Conservation (phyloP, 768 basidiomycete genomes). For the Collybiopsis luxurians region DNA sequence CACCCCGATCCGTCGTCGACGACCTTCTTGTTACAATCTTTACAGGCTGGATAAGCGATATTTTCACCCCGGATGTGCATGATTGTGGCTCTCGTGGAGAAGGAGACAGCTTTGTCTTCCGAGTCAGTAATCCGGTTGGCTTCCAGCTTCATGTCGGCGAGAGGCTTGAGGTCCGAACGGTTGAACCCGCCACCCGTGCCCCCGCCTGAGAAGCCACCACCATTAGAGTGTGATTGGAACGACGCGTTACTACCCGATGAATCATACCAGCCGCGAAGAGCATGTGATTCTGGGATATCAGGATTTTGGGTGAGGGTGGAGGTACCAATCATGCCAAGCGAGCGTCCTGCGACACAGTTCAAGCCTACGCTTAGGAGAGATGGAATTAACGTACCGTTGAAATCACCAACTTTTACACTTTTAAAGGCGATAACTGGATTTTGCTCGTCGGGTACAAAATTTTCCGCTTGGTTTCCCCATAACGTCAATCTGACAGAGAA, state of each 20-base stretch:
- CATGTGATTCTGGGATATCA: conserved; percentile 86
- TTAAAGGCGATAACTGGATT: conserved; percentile 88
- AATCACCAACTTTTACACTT: conserved; percentile 91
- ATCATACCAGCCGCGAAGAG: conserved; percentile 91
- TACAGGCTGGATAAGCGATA: conserved; percentile 87
- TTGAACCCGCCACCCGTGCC: conserved; percentile 52
- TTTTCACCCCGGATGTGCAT: conserved; percentile 85
- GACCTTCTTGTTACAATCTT: conserved; percentile 90
- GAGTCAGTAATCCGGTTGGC: conserved; percentile 56
- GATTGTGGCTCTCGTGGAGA: conserved; percentile 78
- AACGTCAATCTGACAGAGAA: conserved; percentile 82
- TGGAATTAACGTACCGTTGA: conserved; percentile 76
- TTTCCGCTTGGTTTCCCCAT: conserved; percentile 95
- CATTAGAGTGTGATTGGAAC: conserved; percentile 72
- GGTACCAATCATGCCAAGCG: conserved; percentile 78
- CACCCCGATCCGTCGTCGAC: conserved; percentile 65
- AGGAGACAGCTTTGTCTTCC: conserved; percentile 77
- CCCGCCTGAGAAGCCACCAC: conserved; percentile 9
- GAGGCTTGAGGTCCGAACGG: conserved; percentile 67
- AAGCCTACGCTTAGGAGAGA: no score
- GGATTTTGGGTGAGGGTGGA: conserved; percentile 86
- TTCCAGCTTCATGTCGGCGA: conserved; percentile 72
- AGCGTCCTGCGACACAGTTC: no score
- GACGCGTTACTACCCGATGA: conserved; percentile 54
- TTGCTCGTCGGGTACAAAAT: conserved; percentile 53